phyloP scores from a whole-genome alignment of 2,329 filamentous ascomycete genomes.

The Diaporthe capsici region DNA sequence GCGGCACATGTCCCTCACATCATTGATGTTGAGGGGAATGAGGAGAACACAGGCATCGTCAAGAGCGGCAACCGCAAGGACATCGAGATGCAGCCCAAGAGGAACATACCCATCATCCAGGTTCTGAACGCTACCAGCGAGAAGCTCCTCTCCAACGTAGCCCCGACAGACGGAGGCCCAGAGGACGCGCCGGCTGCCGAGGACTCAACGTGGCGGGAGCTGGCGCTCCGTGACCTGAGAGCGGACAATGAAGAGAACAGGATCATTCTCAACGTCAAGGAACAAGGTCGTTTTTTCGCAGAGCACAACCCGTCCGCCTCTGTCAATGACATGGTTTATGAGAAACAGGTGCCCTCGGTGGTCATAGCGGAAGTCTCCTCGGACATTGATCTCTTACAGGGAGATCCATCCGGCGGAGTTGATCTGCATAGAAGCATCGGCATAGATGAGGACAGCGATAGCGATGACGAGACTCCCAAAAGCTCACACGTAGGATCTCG shows the following conservation, averaged over 20 bases:
- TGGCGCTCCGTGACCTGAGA: slow-evolving; percentile 85
- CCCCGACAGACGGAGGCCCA: slow-evolving; percentile 80
- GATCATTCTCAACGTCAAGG: slow-evolving; percentile 88
- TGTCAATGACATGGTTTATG: slow-evolving; percentile 67
- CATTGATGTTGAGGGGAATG: slow-evolving; percentile 93
- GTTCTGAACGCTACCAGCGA: slow-evolving; percentile 92
- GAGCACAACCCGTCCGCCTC: slow-evolving; percentile 65
- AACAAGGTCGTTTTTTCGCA: slow-evolving; percentile 87
- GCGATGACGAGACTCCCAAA: slow-evolving; percentile 69
- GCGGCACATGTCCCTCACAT: slow-evolving; percentile 84
- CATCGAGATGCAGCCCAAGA: slow-evolving; percentile 86
- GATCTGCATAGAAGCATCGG: slow-evolving; percentile 76
- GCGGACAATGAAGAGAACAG: slow-evolving; percentile 81
- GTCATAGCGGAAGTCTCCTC: slow-evolving; percentile 75
- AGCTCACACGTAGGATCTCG: slow-evolving; percentile 77
- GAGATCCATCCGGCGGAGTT: slow-evolving; percentile 64
- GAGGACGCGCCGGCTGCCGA: slow-evolving; percentile 77
- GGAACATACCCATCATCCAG: slow-evolving; percentile 88
- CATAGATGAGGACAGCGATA: slow-evolving; percentile 78
- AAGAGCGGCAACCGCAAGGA: slow-evolving; percentile 88
- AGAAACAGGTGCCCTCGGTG: slow-evolving; percentile 77
- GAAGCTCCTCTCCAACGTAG: slow-evolving; percentile 91
- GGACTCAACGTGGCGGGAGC: slow-evolving; percentile 79
- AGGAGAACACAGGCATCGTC: slow-evolving; percentile 91
- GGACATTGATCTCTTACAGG: slow-evolving; percentile 70